Evolutionary conservation across 2,329 filamentous ascomycete genomes (phyloP).

Genomic region (Talaromyces sp.): DNA sequence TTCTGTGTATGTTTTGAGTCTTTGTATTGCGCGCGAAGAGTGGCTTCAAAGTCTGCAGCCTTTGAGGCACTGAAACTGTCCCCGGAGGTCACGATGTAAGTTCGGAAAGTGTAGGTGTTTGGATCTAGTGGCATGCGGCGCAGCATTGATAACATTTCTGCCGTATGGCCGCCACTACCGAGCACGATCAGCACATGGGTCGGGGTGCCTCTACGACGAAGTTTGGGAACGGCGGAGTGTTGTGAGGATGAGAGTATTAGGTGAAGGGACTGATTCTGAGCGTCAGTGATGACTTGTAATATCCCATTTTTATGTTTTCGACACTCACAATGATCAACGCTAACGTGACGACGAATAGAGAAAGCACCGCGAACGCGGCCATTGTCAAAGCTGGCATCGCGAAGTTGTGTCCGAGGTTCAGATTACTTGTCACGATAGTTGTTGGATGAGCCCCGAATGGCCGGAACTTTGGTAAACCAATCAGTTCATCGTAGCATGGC

Average conservation of each 20-base stretch:
- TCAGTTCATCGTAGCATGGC: background rate
- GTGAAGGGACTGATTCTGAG: conserved; percentile 28
- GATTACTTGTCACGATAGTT: background rate
- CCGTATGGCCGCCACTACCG: conserved; percentile 89
- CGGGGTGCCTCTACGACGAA: conserved; percentile 33
- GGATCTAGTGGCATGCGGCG: conserved; percentile 52
- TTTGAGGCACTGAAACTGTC: conserved; percentile 69
- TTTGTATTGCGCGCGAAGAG: conserved; percentile 20
- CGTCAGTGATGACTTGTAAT: background rate
- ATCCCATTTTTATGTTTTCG: background rate
- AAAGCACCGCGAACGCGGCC: background rate
- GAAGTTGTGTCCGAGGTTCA: background rate
- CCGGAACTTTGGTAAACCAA: background rate
- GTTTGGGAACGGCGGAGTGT: conserved; percentile 31
- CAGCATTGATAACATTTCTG: conserved; percentile 90
- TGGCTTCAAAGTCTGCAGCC: conserved; percentile 63
- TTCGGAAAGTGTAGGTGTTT: conserved; percentile 62
- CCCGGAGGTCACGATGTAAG: conserved; percentile 76
- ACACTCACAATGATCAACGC: conserved; percentile 8
- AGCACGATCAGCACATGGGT: conserved; percentile 76
- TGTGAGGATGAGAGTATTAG: conserved; percentile 32
- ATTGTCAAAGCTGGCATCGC: conserved; percentile 6
- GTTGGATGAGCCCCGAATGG: background rate
- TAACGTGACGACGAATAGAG: conserved; percentile 5
- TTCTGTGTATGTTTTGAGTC: conserved; percentile 3